These are phyloP conservation scores for Canariomyces notabilis DNA, from an alignment of 2,329 filamentous ascomycete species.

Conservation along the genomic window DNA sequence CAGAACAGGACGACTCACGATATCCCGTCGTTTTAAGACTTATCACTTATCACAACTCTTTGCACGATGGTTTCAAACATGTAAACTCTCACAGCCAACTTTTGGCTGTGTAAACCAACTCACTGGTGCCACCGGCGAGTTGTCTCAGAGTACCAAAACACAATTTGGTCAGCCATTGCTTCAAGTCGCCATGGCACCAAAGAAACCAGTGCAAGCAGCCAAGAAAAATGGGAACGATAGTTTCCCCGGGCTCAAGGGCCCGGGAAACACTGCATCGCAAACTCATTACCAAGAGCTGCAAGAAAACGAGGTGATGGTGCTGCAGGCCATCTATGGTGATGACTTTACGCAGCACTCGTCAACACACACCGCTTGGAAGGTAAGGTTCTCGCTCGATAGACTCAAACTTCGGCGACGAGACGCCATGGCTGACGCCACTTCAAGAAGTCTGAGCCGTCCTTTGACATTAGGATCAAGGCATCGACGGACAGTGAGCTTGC, in stretches of 20 bases:
- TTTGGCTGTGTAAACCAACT: slow-evolving; percentile 47
- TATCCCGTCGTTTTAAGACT: too few relatives aligned
- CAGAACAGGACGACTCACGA: too few relatives aligned
- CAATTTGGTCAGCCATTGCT: too few relatives aligned
- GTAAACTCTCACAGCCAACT: slow-evolving; percentile 46
- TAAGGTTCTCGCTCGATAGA: slow-evolving; percentile 40
- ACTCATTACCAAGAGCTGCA: slow-evolving; percentile 78
- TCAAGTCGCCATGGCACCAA: slow-evolving; percentile 44
- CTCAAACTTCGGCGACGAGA: background rate
- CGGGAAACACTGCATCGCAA: slow-evolving; percentile 35
- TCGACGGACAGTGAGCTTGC: slow-evolving; percentile 67
- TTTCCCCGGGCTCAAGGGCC: slow-evolving; percentile 48
- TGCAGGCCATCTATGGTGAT: slow-evolving; percentile 84
- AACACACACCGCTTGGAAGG: slow-evolving; percentile 77
- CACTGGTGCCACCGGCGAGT: slow-evolving; percentile 10
- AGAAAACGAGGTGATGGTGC: slow-evolving; percentile 77
- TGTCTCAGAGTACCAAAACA: slow-evolving; percentile 5
- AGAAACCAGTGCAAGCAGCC: slow-evolving; percentile 41
- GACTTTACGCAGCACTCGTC: slow-evolving; percentile 74
- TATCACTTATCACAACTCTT: background rate
- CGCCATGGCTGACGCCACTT: slow-evolving; percentile 4
- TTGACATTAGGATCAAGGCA: slow-evolving; percentile 74
- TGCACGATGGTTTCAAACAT: slow-evolving; percentile 42
- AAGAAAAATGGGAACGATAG: slow-evolving; percentile 41
- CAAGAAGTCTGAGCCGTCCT: slow-evolving; percentile 71